Percentiles rank a stretch among this genome's conserved stretches.
Evolutionary conservation across 371 early-diverging fungal species (phyloP).

Genomic region (Actinomortierella wolfii): DNA sequence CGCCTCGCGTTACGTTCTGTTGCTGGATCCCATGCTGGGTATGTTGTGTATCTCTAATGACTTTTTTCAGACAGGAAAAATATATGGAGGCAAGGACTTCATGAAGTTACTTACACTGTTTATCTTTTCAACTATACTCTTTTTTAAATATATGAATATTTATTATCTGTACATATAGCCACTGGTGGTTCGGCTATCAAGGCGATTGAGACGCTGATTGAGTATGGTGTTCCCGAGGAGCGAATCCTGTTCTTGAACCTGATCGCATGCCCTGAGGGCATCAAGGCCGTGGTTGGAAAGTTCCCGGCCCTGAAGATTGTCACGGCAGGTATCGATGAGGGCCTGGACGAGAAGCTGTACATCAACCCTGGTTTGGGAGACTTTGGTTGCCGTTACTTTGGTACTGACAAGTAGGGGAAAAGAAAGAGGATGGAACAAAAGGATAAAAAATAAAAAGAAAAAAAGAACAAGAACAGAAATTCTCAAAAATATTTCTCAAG

Average conservation of each 20-base stretch:
- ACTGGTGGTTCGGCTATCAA: slow-evolving; percentile 94
- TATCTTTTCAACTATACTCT: too few species aligned
- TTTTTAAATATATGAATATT: slow-evolving; percentile 3
- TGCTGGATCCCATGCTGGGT: slow-evolving; percentile 95
- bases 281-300: slow-evolving; percentile 67
- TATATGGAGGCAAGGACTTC: too few species aligned
- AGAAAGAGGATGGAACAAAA: not conserved
- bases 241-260: slow-evolving; percentile 85
- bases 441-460: not conserved
- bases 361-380: slow-evolving; percentile 95
- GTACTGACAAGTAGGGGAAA: slow-evolving; percentile 50
- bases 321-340: slow-evolving; percentile 82
- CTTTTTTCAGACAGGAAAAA: too few species aligned
- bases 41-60: slow-evolving; percentile 19
- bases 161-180: slow-evolving; percentile 53
- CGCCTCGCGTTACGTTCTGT: slow-evolving; percentile 78
- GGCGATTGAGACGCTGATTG: slow-evolving; percentile 85
- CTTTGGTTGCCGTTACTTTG: slow-evolving; percentile 80
- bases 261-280: slow-evolving; percentile 85
- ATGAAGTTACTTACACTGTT: too few species aligned
- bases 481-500: too few species aligned
- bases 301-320: slow-evolving; percentile 87
- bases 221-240: slow-evolving; percentile 86
- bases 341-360: slow-evolving; percentile 83
- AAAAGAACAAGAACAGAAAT: too few species aligned